Percentiles rank a stretch among this genome's conserved stretches.
These are phyloP conservation scores for Coniochaeta sp. DNA, from an alignment of 2,329 filamentous ascomycete genomes.

Conservation along the genomic window DNA sequence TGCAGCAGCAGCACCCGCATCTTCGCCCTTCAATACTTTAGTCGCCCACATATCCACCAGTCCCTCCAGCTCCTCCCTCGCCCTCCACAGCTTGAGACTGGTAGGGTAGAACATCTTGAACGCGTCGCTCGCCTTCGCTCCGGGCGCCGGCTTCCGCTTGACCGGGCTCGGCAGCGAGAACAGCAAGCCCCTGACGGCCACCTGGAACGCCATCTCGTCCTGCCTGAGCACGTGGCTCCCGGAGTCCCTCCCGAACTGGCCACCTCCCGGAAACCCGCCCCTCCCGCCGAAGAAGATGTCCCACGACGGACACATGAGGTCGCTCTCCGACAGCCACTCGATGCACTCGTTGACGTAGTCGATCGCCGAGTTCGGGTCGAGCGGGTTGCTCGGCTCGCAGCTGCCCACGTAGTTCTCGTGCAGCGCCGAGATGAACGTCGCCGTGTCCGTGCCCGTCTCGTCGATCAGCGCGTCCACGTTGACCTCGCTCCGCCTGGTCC, in stretches of 20 bases:
- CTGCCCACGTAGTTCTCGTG: slow-evolving; percentile 93
- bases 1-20: slow-evolving; percentile 17
- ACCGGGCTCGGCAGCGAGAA: slow-evolving; percentile 84
- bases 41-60: slow-evolving; percentile 64
- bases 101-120: slow-evolving; percentile 91
- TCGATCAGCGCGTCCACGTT: slow-evolving; percentile 73
- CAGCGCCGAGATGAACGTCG: slow-evolving; percentile 81
- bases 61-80: slow-evolving; percentile 73
- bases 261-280: slow-evolving; percentile 39
- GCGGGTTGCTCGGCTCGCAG: slow-evolving; percentile 52
- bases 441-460: slow-evolving; percentile 85
- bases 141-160: slow-evolving; percentile 49
- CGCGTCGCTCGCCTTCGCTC: slow-evolving; percentile 48
- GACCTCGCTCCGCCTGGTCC: slow-evolving; percentile 59
- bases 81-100: slow-evolving; percentile 75
- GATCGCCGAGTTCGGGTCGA: slow-evolving; percentile 53
- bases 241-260: slow-evolving; percentile 44
- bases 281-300: slow-evolving; percentile 59
- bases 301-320: slow-evolving; percentile 71
- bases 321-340: slow-evolving; percentile 78
- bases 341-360: slow-evolving; percentile 82
- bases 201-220: slow-evolving; percentile 90
- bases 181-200: slow-evolving; percentile 77
- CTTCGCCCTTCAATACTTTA: slow-evolving; percentile 50
- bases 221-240: slow-evolving; percentile 74